phyloP scores from a whole-genome alignment of 257 asterid species.

The Perilla frutescens region DNA sequence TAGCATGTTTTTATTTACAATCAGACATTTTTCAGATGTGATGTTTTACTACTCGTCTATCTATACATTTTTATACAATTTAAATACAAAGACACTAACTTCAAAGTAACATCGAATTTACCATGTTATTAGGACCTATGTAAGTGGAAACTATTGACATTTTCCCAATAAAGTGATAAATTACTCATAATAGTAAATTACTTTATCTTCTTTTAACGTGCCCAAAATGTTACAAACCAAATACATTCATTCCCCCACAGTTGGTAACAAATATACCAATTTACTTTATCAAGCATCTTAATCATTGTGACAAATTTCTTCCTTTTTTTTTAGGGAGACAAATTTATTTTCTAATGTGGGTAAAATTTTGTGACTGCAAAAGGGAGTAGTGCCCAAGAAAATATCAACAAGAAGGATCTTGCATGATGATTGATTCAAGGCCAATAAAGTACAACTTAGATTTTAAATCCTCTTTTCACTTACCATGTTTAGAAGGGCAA shows the following conservation, averaged over 20 bases:
- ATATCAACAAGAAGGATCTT: conserved; percentile 19
- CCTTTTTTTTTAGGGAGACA: not conserved
- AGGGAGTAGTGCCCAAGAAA: conserved; percentile 25
- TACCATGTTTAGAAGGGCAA: conserved; percentile 2
- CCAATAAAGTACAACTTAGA: conserved; percentile 30
- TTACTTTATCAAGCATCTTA: conserved; percentile 35
- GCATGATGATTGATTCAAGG: conserved; percentile 29
- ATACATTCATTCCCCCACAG: not conserved
- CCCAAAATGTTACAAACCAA: conserved; percentile 23
- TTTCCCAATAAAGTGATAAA: not conserved
- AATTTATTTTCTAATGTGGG: conserved; percentile 27
- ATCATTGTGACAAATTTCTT: conserved; percentile 17
- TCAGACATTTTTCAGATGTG: too few species aligned
- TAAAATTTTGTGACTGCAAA: conserved; percentile 15
- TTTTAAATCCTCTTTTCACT: conserved; percentile 22
- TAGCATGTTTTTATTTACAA: too few species aligned
- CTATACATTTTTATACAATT: too few species aligned
- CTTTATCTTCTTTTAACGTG: conserved; percentile 43
- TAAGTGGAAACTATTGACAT: not conserved
- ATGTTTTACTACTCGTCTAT: too few species aligned
- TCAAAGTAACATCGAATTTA: not conserved
- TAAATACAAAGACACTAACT: not conserved
- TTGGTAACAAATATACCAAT: conserved; percentile 6
- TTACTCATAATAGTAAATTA: conserved; percentile 23
- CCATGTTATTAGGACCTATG: not conserved